Percentiles rank a stretch among this genome's conserved stretches.
These are phyloP conservation scores for Chalaropsis ovoidea DNA, from an alignment of 2,329 filamentous ascomycete species.

Conservation along the genomic window DNA sequence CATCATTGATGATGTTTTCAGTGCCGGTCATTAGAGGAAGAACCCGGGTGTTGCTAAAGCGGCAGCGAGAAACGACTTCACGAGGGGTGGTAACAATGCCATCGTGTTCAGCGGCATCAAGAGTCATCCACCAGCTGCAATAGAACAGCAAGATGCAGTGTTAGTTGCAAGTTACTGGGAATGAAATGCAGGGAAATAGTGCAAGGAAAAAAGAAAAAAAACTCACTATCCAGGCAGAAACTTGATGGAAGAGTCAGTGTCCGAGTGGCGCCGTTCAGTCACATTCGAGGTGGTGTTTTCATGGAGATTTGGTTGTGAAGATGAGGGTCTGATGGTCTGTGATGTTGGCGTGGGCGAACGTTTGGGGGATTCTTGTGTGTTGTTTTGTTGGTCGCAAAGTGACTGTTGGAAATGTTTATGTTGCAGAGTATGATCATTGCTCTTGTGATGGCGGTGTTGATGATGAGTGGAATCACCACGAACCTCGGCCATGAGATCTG, in stretches of 20 bases:
- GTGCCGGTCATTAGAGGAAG: slow-evolving; percentile 44
- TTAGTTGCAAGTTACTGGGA: slow-evolving; percentile 16
- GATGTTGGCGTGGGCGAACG: not conserved
- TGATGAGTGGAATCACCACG: slow-evolving; percentile 1
- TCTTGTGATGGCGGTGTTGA: not conserved
- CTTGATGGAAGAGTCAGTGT: slow-evolving; percentile 35
- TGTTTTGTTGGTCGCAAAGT: not conserved
- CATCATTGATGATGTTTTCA: slow-evolving; percentile 36
- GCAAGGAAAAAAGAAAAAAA: not conserved
- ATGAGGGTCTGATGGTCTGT: not conserved
- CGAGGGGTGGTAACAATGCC: slow-evolving; percentile 41
- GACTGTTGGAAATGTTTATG: not conserved
- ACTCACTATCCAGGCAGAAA: slow-evolving; percentile 43
- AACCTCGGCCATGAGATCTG: slow-evolving; percentile 7
- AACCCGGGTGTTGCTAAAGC: slow-evolving; percentile 37
- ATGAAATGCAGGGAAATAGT: not conserved
- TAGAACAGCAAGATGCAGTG: not conserved
- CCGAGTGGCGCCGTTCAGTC: slow-evolving; percentile 31
- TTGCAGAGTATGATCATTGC: not conserved
- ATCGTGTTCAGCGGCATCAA: slow-evolving; percentile 47
- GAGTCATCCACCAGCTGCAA: slow-evolving; percentile 48
- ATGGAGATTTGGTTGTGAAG: slow-evolving; percentile 12
- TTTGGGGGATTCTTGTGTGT: not conserved
- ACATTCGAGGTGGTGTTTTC: not conserved
- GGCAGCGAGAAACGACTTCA: slow-evolving; percentile 39